Evolutionary conservation across 2,329 filamentous ascomycete genomes (phyloP).

Genomic region (Aspergillus sp.): DNA sequence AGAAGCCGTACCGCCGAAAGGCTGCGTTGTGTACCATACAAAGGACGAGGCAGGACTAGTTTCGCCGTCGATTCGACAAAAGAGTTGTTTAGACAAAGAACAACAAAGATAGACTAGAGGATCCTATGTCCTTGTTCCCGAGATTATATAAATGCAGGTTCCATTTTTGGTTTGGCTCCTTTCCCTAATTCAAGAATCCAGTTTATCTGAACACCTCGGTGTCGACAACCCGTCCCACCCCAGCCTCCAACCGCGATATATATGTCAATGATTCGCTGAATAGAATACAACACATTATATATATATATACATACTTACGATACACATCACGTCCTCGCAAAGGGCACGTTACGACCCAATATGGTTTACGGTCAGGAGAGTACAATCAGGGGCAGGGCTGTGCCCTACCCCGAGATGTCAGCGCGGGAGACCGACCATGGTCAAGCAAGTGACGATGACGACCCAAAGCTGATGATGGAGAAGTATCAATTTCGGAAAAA

Average conservation of each 20-base stretch:
- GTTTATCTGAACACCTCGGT: neutral
- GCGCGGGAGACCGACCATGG: neutral
- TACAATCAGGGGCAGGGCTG: neutral
- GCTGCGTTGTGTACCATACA: neutral
- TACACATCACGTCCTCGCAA: too few species aligned
- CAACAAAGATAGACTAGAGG: neutral
- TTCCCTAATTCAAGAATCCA: neutral
- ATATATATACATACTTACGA: too few species aligned
- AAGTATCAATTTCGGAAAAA: neutral
- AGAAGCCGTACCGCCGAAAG: neutral
- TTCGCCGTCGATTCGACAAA: neutral
- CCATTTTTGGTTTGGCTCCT: neutral
- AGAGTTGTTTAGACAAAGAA: neutral
- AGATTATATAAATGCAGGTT: neutral
- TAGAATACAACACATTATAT: too few species aligned
- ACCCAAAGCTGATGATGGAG: neutral
- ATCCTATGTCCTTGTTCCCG: neutral
- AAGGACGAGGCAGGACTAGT: neutral
- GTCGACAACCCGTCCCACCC: neutral
- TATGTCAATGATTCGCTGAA: too few species aligned
- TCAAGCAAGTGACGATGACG: neutral
- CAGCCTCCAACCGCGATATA: too few species aligned
- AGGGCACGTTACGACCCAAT: neutral
- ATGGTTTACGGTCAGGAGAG: neutral
- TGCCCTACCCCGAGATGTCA: neutral